Evolutionary conservation across 257 asterid genomes (phyloP).

Genomic region (Solanum clarkiae): DNA sequence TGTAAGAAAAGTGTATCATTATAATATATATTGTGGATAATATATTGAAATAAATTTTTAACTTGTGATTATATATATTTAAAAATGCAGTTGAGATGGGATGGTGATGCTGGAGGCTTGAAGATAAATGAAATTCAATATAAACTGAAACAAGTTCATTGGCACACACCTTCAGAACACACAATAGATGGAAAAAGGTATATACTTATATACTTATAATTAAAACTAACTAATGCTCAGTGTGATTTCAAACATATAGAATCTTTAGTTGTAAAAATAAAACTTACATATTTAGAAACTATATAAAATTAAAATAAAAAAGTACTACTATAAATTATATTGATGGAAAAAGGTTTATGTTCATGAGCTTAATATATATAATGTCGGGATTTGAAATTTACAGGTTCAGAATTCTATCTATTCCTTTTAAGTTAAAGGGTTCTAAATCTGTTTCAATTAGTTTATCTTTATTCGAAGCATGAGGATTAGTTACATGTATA

Average conservation of each 20-base stretch:
- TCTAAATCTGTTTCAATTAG: too few species aligned
- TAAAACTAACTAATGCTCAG: background rate
- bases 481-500: too few species aligned
- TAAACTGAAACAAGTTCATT: slow-evolving; percentile 39
- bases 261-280: background rate
- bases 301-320: background rate
- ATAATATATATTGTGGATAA: background rate
- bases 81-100: slow-evolving; percentile 45
- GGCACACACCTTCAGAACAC: slow-evolving; percentile 69
- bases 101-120: slow-evolving; percentile 26
- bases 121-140: slow-evolving; percentile 34
- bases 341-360: too few species aligned
- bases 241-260: background rate
- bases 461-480: too few species aligned
- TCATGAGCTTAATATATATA: too few species aligned
- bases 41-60: background rate
- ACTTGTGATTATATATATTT: background rate
- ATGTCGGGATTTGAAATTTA: too few species aligned
- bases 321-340: background rate
- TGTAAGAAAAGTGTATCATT: background rate
- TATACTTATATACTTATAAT: background rate
- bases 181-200: slow-evolving; percentile 43
- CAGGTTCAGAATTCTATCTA: too few species aligned
- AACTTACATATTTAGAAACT: background rate
- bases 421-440: too few species aligned